Evolutionary conservation across 78 protist species (phyloP).

Genomic region (Dictyostelium capitatum): DNA sequence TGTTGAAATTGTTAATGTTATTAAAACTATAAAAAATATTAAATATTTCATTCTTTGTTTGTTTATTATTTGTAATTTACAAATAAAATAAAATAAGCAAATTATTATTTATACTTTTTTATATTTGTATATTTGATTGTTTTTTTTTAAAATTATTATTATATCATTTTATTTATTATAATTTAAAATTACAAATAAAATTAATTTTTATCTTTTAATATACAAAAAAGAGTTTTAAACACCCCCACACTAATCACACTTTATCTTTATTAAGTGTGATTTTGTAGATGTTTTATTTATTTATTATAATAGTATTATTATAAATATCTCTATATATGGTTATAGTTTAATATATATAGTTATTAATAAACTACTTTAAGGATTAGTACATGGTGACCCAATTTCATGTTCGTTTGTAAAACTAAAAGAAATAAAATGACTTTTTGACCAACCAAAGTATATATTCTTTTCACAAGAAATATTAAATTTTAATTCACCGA

Average conservation of each 20-base stretch:
- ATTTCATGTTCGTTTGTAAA: background rate
- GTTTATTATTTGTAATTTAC: too few species aligned
- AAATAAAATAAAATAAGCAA: too few species aligned
- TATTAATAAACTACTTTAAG: background rate
- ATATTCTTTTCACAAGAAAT: conserved; percentile 7
- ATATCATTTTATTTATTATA: too few species aligned
- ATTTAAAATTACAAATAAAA: too few species aligned
- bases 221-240: background rate
- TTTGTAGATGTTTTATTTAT: background rate
- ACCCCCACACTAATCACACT: background rate
- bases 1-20: background rate
- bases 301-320: background rate
- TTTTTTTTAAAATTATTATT: too few species aligned
- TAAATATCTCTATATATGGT: too few species aligned
- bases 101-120: too few species aligned
- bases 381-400: background rate
- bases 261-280: background rate
- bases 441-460: conserved; percentile 1
- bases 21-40: too few species aligned
- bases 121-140: too few species aligned
- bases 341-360: background rate
- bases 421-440: background rate
- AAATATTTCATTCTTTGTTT: background rate
- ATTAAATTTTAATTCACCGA: conserved; percentile 6
- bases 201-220: too few species aligned